phyloP scores from a whole-genome alignment of 2,329 filamentous ascomycete genomes.

The Mariannaea sp. region DNA sequence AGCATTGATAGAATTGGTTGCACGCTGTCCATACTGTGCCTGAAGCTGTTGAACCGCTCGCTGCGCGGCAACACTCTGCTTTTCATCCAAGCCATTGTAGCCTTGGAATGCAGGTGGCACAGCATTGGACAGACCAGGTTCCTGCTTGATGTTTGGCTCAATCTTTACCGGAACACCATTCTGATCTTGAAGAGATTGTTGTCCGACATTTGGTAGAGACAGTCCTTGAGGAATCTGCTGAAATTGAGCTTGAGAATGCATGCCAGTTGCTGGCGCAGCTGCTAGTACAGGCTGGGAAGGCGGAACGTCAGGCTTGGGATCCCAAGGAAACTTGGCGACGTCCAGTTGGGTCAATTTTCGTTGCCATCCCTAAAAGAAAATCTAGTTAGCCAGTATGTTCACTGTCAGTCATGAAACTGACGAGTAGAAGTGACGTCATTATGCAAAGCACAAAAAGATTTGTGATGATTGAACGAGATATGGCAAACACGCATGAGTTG shows the following conservation, averaged over 20 bases:
- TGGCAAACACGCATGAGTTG: no score
- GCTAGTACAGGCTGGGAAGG: slow-evolving; percentile 43
- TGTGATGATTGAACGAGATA: neutral
- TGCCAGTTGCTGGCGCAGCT: slow-evolving; percentile 29
- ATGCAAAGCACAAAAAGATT: neutral
- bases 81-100: slow-evolving; percentile 42
- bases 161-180: slow-evolving; percentile 53
- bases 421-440: neutral
- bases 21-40: slow-evolving; percentile 64
- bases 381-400: slow-evolving; percentile 27
- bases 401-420: neutral
- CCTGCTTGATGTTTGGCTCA: slow-evolving; percentile 53
- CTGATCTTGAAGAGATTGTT: slow-evolving; percentile 34
- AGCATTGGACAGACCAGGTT: slow-evolving; percentile 45
- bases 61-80: slow-evolving; percentile 52
- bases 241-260: slow-evolving; percentile 42
- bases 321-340: slow-evolving; percentile 93
- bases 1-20: slow-evolving; percentile 69
- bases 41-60: slow-evolving; percentile 63
- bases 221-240: slow-evolving; percentile 38
- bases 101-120: slow-evolving; percentile 41
- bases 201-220: slow-evolving; percentile 39
- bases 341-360: slow-evolving; percentile 82
- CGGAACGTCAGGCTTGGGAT: slow-evolving; percentile 75
- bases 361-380: slow-evolving; percentile 79